Evolutionary conservation across 345 rosid genomes (phyloP).

Genomic region (Pistacia vera): DNA sequence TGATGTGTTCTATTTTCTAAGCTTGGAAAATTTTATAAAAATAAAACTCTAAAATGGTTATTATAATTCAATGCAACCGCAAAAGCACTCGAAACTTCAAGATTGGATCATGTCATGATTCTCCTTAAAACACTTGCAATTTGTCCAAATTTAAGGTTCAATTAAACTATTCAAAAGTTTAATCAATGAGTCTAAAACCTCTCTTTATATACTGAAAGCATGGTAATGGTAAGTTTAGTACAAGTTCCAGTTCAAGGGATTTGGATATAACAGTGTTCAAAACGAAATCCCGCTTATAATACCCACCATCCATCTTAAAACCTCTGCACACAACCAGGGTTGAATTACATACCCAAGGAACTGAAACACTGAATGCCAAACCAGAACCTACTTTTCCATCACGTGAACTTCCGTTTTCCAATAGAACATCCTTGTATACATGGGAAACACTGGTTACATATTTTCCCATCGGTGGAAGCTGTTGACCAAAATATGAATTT

Average conservation of each 20-base stretch:
- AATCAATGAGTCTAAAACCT: conserved; percentile 47
- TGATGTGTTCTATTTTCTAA: too few relatives aligned
- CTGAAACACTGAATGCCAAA: conserved; percentile 56
- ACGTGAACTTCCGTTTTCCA: conserved; percentile 39
- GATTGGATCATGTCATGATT: not conserved
- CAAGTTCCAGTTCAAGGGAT: conserved; percentile 52
- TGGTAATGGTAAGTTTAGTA: conserved; percentile 65
- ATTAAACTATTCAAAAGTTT: conserved; percentile 1
- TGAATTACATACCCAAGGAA: conserved; percentile 79
- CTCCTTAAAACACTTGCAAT: not conserved
- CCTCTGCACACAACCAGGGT: conserved; percentile 79
- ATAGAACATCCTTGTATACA: conserved; percentile 60
- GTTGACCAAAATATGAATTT: conserved; percentile 30
- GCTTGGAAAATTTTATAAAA: too few relatives aligned
- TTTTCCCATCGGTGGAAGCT: conserved; percentile 44
- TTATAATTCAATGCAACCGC: too few relatives aligned
- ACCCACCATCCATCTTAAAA: conserved; percentile 25
- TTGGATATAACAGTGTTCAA: conserved; percentile 46
- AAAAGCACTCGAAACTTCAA: too few relatives aligned
- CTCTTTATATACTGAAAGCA: conserved; percentile 65
- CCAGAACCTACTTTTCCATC: conserved; percentile 32
- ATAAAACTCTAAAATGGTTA: too few relatives aligned
- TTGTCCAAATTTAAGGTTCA: not conserved
- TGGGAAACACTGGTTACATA: conserved; percentile 54
- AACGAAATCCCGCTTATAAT: conserved; percentile 32